Evolutionary conservation across 306 rosid genomes (phyloP), one percentile per base, ranked within the genome.

Genomic region (Lathyrus tuberosus): DNA sequence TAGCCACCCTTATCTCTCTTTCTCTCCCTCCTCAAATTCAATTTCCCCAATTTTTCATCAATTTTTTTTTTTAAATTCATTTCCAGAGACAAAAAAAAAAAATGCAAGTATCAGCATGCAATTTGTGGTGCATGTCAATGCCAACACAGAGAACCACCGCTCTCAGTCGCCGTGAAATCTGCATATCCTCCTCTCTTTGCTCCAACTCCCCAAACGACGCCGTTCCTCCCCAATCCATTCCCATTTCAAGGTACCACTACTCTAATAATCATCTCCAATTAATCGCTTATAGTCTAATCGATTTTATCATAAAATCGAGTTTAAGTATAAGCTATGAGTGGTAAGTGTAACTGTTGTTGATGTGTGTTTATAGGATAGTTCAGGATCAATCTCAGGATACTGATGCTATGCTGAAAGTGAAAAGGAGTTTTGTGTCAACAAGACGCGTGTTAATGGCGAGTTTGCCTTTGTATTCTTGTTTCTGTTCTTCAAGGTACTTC

Each of bases 401-500:
- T 37, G 80, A 65, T 68, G 76, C 49, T 31, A 58, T 77, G 71
- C 33, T 76, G 33, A 37, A 65, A 58, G 81, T 76, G 33, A 37
- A 65, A 58, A 82, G 83, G 62, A 62, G 41, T 67, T 14, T 56
- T 54, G 61, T 72, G 62, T 86, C 76, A 31, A 84, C 92, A 8
- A 83, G 99, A 62, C 84, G 97, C 68, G 79, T 69, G 67, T 40
- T 91, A 72, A 71, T 94, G 76, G 86, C 89, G 57, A 85, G 91
- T 80, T 81, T 87, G 73, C 78, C 84, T 51, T 41, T 86, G 89
- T 81, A 15, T 83, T 80, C 91, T 10, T 69, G 78, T 76, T 86
- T 75, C 65, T 73, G 77, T 70, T 83, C 96, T 86, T 91, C 99
- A 80, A 94, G 99, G 99, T 91, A 88, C 84, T 88, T 83, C 48